phyloP scores from a whole-genome alignment of 805 yeast genomes.

The Kodamaea laetipori region DNA sequence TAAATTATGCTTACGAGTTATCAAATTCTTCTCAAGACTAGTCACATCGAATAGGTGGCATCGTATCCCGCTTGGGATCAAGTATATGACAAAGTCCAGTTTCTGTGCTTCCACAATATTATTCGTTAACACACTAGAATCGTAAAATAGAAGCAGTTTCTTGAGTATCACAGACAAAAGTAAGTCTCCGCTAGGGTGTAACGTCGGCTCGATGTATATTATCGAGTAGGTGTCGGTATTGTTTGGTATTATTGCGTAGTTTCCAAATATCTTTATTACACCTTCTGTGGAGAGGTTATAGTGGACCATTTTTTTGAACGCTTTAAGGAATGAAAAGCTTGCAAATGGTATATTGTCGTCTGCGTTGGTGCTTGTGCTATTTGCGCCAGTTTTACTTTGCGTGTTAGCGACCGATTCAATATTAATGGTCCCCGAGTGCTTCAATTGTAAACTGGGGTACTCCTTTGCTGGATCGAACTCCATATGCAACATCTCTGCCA shows the following conservation, averaged over 20 bases:
- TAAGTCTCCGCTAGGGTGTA: slow-evolving; percentile 42
- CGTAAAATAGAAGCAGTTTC: slow-evolving; percentile 27
- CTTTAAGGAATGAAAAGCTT: slow-evolving; percentile 39
- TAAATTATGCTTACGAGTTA: slow-evolving; percentile 21
- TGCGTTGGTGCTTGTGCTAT: slow-evolving; percentile 6
- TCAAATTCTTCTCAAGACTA: slow-evolving; percentile 22
- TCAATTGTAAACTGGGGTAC: slow-evolving; percentile 29
- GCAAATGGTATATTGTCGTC: slow-evolving; percentile 36
- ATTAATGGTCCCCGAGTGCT: slow-evolving; percentile 23
- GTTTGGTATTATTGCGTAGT: slow-evolving; percentile 30
- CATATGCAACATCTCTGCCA: slow-evolving; percentile 6
- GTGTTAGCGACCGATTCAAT: slow-evolving; percentile 20
- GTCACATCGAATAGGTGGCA: slow-evolving; percentile 43
- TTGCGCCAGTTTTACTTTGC: background rate
- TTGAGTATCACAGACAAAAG: slow-evolving; percentile 32
- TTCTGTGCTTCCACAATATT: slow-evolving; percentile 9
- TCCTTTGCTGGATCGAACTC: slow-evolving; percentile 20
- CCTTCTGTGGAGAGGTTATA: slow-evolving; percentile 33
- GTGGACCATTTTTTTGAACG: slow-evolving; percentile 40
- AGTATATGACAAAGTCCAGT: slow-evolving; percentile 37
- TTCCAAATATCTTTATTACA: slow-evolving; percentile 38
- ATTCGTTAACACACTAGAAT: slow-evolving; percentile 22
- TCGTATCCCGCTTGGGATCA: slow-evolving; percentile 45
- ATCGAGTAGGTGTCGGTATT: slow-evolving; percentile 18
- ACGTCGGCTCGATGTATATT: slow-evolving; percentile 39